These are phyloP conservation scores for Ophiostoma perfectum DNA, from an alignment of 2,329 filamentous ascomycete species.

Conservation along the genomic window DNA sequence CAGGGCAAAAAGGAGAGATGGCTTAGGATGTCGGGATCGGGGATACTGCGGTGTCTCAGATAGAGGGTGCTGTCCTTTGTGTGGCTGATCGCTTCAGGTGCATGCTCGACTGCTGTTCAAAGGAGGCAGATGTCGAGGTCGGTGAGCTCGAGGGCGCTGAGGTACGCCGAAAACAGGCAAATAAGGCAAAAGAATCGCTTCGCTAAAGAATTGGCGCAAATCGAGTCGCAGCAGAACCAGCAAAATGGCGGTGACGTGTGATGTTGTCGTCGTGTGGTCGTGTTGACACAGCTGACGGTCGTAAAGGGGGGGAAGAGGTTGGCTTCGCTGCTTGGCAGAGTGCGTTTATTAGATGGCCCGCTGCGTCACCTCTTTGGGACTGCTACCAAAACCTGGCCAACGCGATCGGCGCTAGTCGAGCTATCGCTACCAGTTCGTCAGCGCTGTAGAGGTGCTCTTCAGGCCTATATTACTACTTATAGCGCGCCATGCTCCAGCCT, in stretches of 20 bases:
- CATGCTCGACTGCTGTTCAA: constrained; percentile 9
- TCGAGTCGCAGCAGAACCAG: neutral
- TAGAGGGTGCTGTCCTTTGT: neutral
- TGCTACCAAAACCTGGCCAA: constrained; percentile 6
- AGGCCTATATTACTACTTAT: neutral
- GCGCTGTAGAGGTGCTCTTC: neutral
- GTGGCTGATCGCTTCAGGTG: constrained; percentile 13
- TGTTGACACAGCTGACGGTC: constrained; percentile 3
- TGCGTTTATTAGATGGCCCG: neutral
- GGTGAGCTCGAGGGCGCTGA: neutral
- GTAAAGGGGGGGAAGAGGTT: constrained; percentile 14
- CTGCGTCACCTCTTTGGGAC: constrained; percentile 7
- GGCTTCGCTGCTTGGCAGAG: neutral
- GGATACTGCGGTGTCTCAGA: neutral
- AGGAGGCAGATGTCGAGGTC: neutral
- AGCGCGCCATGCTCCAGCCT: neutral
- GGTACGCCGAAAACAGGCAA: neutral
- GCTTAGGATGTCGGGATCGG: neutral
- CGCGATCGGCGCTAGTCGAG: constrained; percentile 7
- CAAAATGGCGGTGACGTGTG: neutral
- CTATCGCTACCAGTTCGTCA: neutral
- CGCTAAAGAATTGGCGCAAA: neutral
- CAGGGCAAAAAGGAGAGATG: neutral
- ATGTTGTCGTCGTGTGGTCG: neutral
- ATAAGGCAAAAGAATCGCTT: neutral